phyloP scores from a whole-genome alignment of 1,284 basidiomycete species.

The Bondarzewia mesenterica region DNA sequence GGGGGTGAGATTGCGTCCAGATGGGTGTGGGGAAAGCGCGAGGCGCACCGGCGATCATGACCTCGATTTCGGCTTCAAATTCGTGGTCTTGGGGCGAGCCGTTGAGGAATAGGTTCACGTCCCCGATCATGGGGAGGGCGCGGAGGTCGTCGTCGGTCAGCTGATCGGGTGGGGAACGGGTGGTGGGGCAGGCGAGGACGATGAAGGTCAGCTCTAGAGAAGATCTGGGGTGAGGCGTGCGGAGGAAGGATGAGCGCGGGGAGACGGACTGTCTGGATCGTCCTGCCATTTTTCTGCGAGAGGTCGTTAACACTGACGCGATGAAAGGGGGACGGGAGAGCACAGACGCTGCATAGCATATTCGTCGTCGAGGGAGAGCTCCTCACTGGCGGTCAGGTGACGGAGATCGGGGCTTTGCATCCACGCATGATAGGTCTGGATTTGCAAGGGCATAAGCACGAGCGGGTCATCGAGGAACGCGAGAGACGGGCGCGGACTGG shows the following conservation, averaged over 20 bases:
- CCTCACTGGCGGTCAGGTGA: constrained; percentile 81
- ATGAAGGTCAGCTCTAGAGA: constrained; percentile 83
- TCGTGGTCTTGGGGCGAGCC: constrained; percentile 35
- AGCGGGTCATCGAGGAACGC: neutral
- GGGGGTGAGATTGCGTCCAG: constrained; percentile 4
- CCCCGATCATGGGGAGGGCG: constrained; percentile 76
- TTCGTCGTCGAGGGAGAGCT: constrained; percentile 77
- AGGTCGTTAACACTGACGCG: neutral
- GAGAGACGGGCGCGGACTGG: constrained; percentile 28
- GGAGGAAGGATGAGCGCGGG: neutral
- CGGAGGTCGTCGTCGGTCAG: constrained; percentile 17
- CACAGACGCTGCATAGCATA: constrained; percentile 85
- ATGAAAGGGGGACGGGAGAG: neutral
- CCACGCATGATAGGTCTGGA: constrained; percentile 84
- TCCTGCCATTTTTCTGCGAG: constrained; percentile 72
- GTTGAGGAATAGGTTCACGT: constrained; percentile 87
- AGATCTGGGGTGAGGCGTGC: constrained; percentile 1
- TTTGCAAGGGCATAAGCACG: neutral
- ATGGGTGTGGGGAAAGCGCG: neutral
- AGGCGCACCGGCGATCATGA: constrained; percentile 76
- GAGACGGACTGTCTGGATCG: constrained; percentile 74
- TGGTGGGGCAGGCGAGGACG: constrained; percentile 46
- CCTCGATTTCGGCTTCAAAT: constrained; percentile 58
- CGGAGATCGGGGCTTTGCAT: constrained; percentile 77
- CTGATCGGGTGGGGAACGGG: constrained; percentile 21